Percentiles rank a stretch among this genome's conserved stretches.
phyloP scores from a whole-genome alignment of 345 rosid species.

The Aethionema arabicum region DNA sequence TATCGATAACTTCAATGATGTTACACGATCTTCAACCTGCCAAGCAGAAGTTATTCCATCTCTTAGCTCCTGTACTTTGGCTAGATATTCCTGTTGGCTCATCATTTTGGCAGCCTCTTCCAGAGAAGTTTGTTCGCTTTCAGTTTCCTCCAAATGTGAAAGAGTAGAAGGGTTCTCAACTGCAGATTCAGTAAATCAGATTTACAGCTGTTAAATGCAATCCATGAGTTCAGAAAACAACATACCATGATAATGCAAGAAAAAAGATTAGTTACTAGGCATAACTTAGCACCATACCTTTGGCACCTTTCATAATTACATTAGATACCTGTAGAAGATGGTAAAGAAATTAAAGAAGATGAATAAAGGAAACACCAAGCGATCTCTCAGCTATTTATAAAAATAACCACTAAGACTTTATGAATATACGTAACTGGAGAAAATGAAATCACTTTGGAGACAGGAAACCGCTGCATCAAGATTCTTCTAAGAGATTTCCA shows the following conservation, averaged over 20 bases:
- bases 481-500: constrained; percentile 80
- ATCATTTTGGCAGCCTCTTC: constrained; percentile 55
- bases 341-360: constrained; percentile 13
- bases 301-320: constrained; percentile 57
- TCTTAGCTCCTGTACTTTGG: constrained; percentile 66
- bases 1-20: constrained; percentile 73
- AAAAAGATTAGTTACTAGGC: background rate
- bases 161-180: constrained; percentile 51
- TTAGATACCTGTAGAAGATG: constrained; percentile 55
- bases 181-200: constrained; percentile 35
- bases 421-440: constrained; percentile 56
- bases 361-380: constrained; percentile 16
- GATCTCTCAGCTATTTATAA: background rate
- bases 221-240: constrained; percentile 20
- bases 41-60: constrained; percentile 75
- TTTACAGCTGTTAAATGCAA: constrained; percentile 15
- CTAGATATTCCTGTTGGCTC: constrained; percentile 69
- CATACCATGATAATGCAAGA: constrained; percentile 14
- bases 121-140: constrained; percentile 50
- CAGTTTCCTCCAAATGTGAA: constrained; percentile 51
- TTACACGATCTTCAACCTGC: constrained; percentile 75
- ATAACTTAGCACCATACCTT: constrained; percentile 44
- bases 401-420: background rate
- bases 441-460: constrained; percentile 64
- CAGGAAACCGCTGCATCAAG: constrained; percentile 83